phyloP scores from a whole-genome alignment of 345 rosid genomes.

The Iberis pinnata region DNA sequence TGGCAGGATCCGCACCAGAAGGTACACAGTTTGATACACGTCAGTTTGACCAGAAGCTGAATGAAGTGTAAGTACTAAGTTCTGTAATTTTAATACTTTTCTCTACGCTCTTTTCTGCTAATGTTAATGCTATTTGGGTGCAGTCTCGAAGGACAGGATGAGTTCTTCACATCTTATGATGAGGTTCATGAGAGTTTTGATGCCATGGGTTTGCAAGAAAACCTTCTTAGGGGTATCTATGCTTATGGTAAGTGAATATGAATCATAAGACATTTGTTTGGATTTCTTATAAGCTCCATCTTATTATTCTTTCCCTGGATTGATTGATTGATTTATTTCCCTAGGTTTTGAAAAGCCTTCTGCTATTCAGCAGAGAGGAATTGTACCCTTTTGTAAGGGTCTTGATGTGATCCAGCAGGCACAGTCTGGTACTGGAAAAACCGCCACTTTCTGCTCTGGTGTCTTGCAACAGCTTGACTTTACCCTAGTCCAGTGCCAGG shows the following conservation, averaged over 20 bases:
- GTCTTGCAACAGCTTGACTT: conserved; percentile 71
- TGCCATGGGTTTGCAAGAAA: background rate
- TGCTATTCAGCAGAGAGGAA: conserved; percentile 80
- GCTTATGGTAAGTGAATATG: conserved; percentile 33
- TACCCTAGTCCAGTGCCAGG: conserved; percentile 41
- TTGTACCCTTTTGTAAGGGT: conserved; percentile 33
- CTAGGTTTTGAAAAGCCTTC: conserved; percentile 75
- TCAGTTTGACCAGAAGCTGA: conserved; percentile 36
- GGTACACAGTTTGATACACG: conserved; percentile 40
- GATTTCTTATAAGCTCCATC: background rate
- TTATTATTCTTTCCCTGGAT: background rate
- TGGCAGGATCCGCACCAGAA: conserved; percentile 39
- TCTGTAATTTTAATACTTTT: background rate
- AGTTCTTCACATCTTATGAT: conserved; percentile 37
- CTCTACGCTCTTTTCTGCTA: background rate
- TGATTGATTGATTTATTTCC: background rate
- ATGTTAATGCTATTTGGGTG: background rate
- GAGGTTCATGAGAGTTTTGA: conserved; percentile 22
- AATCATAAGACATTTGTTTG: background rate
- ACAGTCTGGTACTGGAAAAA: conserved; percentile 79
- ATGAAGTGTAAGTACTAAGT: conserved; percentile 33
- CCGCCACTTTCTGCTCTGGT: conserved; percentile 77
- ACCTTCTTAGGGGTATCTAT: conserved; percentile 34
- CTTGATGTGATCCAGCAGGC: conserved; percentile 43
- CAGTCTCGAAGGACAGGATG: conserved; percentile 37